These are phyloP conservation scores for Polychaeton citri DNA, from an alignment of 2,329 filamentous ascomycete species.

Conservation along the genomic window DNA sequence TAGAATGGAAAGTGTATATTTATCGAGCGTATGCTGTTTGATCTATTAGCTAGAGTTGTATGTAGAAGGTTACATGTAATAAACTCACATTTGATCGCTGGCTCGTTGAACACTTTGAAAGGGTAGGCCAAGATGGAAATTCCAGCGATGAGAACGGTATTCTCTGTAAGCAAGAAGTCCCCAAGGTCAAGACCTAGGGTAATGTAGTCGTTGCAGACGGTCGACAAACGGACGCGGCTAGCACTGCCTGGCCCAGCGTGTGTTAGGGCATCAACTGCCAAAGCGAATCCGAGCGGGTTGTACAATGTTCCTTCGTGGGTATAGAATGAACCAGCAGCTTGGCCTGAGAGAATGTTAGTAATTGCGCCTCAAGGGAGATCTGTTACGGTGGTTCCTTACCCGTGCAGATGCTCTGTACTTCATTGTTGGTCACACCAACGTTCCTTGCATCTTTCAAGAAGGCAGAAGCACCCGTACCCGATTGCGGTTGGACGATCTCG, in stretches of 20 bases:
- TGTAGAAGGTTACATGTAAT: neutral
- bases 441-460: conserved; percentile 28
- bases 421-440: conserved; percentile 38
- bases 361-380: neutral
- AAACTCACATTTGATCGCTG: conserved; percentile 23
- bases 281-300: conserved; percentile 32
- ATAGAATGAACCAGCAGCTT: conserved; percentile 32
- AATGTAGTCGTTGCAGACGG: conserved; percentile 26
- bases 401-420: conserved; percentile 33
- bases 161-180: conserved; percentile 35
- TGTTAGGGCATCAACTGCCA: conserved; percentile 36
- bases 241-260: conserved; percentile 33
- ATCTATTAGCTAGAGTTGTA: too few species aligned
- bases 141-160: conserved; percentile 26
- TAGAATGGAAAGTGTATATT: too few species aligned
- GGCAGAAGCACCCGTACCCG: conserved; percentile 33
- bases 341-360: conserved; percentile 6
- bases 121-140: conserved; percentile 21
- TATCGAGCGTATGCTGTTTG: neutral
- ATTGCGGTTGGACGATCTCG: conserved; percentile 40
- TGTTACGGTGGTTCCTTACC: neutral
- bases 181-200: conserved; percentile 28
- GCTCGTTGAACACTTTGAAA: conserved; percentile 25
- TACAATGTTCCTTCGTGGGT: conserved; percentile 39
- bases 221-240: conserved; percentile 21